Evolutionary conservation across 352 stramenopile species (phyloP).

Genomic region (Blastocystis sp.): DNA sequence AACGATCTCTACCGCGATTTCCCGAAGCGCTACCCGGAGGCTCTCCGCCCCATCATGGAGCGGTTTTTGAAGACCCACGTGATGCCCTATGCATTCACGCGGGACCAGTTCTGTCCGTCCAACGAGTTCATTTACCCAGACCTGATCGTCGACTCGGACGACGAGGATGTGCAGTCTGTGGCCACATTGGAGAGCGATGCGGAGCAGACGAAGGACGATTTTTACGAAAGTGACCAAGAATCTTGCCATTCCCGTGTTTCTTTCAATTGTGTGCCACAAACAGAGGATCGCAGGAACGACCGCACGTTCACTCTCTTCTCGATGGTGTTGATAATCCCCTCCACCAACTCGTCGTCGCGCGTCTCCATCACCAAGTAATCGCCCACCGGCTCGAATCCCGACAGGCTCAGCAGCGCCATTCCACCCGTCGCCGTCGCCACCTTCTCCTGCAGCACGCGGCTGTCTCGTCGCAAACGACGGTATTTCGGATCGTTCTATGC

Average conservation of each 20-base stretch:
- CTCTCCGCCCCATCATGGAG: conserved; percentile 26
- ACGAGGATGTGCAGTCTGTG: neutral
- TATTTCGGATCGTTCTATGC: conserved; percentile 28
- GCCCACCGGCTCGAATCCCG: conserved; percentile 12
- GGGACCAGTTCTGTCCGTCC: neutral
- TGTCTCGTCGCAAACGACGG: neutral
- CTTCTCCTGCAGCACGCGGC: neutral
- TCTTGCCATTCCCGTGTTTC: neutral
- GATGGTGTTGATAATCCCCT: conserved; percentile 30
- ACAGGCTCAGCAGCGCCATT: conserved; percentile 2
- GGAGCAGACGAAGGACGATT: neutral
- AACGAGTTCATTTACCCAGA: conserved; percentile 51
- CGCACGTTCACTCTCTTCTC: neutral
- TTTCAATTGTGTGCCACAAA: conserved; percentile 1
- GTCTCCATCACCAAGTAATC: conserved; percentile 19
- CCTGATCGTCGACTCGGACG: conserved; percentile 22
- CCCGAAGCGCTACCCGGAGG: conserved; percentile 22
- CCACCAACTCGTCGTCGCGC: conserved; percentile 5
- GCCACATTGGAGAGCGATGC: neutral
- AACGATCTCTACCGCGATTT: conserved; percentile 40
- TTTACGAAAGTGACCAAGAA: conserved; percentile 14
- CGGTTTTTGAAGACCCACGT: conserved; percentile 20
- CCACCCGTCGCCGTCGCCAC: neutral
- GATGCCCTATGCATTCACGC: conserved; percentile 46
- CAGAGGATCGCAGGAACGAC: neutral